A percentile compares a stretch with the other conserved stretches of the same genome.
Conservation (phyloP, 352 stramenopile species). For the Pythium aquatile region DNA sequence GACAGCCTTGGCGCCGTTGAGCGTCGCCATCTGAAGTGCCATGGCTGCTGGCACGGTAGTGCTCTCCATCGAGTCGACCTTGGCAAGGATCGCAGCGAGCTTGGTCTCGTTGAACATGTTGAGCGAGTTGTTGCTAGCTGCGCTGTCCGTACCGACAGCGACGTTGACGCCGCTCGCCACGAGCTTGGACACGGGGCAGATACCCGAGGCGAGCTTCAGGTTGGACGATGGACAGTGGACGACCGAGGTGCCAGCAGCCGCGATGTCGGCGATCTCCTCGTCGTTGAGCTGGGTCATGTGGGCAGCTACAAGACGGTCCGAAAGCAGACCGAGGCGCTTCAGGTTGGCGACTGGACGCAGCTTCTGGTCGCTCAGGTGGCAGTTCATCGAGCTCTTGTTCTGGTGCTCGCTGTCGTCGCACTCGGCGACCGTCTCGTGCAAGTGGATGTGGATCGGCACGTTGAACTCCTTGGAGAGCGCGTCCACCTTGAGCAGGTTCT, state of each 20-base stretch:
- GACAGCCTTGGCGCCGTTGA: conserved; percentile 88
- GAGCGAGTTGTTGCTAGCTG: conserved; percentile 88
- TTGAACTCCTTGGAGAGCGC: conserved; percentile 57
- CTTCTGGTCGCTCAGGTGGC: conserved; percentile 76
- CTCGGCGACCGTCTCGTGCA: conserved; percentile 85
- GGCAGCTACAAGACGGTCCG: conserved; percentile 60
- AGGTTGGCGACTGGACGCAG: conserved; percentile 81
- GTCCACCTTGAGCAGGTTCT: conserved; percentile 56
- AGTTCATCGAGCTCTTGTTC: conserved; percentile 67
- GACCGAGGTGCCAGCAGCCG: conserved; percentile 51
- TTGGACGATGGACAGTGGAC: conserved; percentile 91
- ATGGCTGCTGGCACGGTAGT: conserved; percentile 54
- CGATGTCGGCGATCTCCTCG: conserved; percentile 73
- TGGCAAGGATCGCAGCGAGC: conserved; percentile 81
- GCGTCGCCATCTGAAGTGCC: conserved; percentile 85
- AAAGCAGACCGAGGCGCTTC: conserved; percentile 72
- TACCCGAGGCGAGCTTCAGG: conserved; percentile 86
- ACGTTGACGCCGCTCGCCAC: conserved; percentile 84
- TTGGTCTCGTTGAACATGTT: conserved; percentile 92
- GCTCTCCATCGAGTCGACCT: conserved; percentile 65
- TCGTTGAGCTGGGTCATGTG: conserved; percentile 88
- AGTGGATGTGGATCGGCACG: conserved; percentile 78
- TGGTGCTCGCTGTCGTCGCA: conserved; percentile 72
- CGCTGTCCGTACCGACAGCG: conserved; percentile 82
- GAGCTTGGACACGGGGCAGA: conserved; percentile 75